Evolutionary conservation across 345 rosid species (phyloP).

Genomic region (Eucalyptus regnans): DNA sequence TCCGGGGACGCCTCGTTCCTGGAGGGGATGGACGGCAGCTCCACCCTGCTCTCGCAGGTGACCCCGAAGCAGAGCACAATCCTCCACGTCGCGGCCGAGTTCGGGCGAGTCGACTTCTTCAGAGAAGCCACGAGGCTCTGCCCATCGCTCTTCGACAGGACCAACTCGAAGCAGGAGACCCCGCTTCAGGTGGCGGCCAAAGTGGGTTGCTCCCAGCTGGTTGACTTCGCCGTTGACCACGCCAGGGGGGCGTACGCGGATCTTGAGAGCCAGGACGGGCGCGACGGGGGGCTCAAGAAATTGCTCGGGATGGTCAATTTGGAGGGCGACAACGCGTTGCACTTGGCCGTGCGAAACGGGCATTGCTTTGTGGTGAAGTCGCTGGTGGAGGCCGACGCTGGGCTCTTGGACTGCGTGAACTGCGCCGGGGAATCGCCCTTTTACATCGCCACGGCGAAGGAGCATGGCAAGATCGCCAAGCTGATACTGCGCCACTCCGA

Average conservation of each 20-base stretch:
- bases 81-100: constrained; percentile 11
- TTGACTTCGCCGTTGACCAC: background rate
- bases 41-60: background rate
- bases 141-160: background rate
- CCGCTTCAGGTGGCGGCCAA: constrained; percentile 7
- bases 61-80: constrained; percentile 5
- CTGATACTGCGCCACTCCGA: background rate
- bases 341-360: constrained; percentile 1
- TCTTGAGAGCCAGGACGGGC: background rate
- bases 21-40: background rate
- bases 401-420: background rate
- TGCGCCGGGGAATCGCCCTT: background rate
- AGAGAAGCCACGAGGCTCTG: background rate
- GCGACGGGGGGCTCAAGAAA: background rate
- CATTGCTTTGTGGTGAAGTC: background rate
- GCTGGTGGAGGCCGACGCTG: background rate
- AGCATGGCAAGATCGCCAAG: background rate
- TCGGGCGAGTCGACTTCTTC: background rate
- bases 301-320: background rate
- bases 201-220: background rate
- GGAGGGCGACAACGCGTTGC: background rate
- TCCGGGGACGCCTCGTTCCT: background rate
- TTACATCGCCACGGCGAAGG: background rate
- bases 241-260: background rate
- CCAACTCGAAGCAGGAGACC: constrained; percentile 7